Evolutionary conservation across 352 stramenopile genomes (phyloP).

Genomic region (Phytophthora uliginosa): DNA sequence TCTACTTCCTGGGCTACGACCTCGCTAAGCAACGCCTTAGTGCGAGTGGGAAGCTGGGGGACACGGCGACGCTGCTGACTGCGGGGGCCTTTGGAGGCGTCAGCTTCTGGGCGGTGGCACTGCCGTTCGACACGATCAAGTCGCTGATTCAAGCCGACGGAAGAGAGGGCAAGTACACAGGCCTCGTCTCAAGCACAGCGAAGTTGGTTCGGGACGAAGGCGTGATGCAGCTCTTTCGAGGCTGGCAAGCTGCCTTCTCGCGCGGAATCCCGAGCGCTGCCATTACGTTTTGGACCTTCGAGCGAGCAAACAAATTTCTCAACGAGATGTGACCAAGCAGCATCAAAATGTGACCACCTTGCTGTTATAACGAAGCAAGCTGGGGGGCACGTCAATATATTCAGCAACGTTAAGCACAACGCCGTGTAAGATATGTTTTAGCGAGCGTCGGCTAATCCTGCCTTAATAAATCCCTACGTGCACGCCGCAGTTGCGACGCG

Average conservation of each 20-base stretch:
- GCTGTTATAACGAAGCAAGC: constrained; percentile 8
- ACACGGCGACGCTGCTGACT: constrained; percentile 64
- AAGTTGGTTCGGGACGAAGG: constrained; percentile 66
- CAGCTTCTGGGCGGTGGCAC: constrained; percentile 86
- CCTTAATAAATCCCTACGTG: constrained; percentile 20
- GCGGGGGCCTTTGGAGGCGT: constrained; percentile 83
- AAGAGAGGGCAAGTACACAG: constrained; percentile 49
- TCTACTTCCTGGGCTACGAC: constrained; percentile 91
- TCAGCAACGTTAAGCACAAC: constrained; percentile 7
- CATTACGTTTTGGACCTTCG: constrained; percentile 88
- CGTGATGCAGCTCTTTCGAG: constrained; percentile 74
- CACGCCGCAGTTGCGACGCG: constrained; percentile 41
- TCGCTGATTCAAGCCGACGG: constrained; percentile 84
- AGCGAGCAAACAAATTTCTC: constrained; percentile 68
- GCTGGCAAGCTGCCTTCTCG: constrained; percentile 86
- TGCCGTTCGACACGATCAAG: constrained; percentile 90
- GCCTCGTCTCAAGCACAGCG: constrained; percentile 47
- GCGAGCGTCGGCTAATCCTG: constrained; percentile 16
- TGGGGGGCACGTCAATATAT: constrained; percentile 12
- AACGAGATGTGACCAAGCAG: constrained; percentile 36
- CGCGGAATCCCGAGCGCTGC: constrained; percentile 78
- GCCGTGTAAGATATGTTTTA: constrained; percentile 20
- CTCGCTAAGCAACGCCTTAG: constrained; percentile 60
- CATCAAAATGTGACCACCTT: constrained; percentile 4
- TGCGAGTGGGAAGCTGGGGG: constrained; percentile 35